phyloP scores from a whole-genome alignment of 2,329 filamentous ascomycete species.

The Arthrobotrys entomopaga region DNA sequence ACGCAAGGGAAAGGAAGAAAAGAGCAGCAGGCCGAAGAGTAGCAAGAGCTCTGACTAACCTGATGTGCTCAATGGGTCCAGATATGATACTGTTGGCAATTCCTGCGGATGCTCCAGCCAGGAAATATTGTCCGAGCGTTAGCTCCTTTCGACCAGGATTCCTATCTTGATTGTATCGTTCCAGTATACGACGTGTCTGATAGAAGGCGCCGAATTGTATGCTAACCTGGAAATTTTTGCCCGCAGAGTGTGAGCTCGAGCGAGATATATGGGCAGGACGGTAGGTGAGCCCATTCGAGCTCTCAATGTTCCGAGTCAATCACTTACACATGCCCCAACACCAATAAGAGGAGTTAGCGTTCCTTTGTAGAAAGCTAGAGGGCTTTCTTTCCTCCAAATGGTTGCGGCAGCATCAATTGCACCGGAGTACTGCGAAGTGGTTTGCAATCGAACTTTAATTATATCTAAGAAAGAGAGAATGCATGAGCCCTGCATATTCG shows the following conservation, averaged over 20 bases:
- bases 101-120: conserved; percentile 89
- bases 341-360: conserved; percentile 93
- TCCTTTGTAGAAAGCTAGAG: conserved; percentile 96
- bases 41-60: conserved; percentile 37
- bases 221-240: conserved; percentile 67
- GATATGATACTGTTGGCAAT: conserved; percentile 74
- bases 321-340: conserved; percentile 86
- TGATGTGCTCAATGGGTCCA: conserved; percentile 51
- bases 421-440: conserved; percentile 79
- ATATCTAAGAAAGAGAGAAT: conserved; percentile 70
- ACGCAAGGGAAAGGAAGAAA: too few relatives aligned
- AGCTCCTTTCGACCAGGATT: conserved; percentile 66
- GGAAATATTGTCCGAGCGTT: conserved; percentile 86
- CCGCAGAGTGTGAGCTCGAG: conserved; percentile 58
- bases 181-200: conserved; percentile 85
- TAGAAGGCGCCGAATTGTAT: conserved; percentile 98
- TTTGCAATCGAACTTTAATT: conserved; percentile 96
- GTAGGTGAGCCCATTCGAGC: conserved; percentile 30
- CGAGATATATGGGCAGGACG: conserved; percentile 1
- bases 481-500: conserved; percentile 59
- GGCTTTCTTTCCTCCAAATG: conserved; percentile 88
- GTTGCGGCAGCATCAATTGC: conserved; percentile 82
- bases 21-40: too few relatives aligned
- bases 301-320: conserved; percentile 53
- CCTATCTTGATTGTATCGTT: conserved; percentile 73